A percentile compares a stretch with the other conserved stretches of the same genome.
Evolutionary conservation across 1,139 yeast species (phyloP).

Genomic region (Lodderomyces oxycetoniae): DNA sequence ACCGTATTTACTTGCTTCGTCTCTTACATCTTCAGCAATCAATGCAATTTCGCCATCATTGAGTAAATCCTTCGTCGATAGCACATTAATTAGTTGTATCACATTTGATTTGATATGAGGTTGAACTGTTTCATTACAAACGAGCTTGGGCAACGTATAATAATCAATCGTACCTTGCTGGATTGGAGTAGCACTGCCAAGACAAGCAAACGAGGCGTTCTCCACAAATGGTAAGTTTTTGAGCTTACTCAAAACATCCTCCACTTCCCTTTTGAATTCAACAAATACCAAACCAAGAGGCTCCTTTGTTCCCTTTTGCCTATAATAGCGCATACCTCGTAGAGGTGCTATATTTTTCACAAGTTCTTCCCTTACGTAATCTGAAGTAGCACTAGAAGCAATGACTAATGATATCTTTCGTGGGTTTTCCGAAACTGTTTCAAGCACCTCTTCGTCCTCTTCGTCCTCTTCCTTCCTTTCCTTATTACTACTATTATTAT

Average conservation of each 20-base stretch:
- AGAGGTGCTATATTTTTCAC: slow-evolving; percentile 20
- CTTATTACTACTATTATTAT: too few species aligned
- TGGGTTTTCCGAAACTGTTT: slow-evolving; percentile 32
- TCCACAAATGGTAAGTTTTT: slow-evolving; percentile 17
- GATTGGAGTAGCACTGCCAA: slow-evolving; percentile 28
- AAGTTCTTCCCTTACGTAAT: slow-evolving; percentile 25
- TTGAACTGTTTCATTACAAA: slow-evolving; percentile 30
- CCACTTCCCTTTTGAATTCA: slow-evolving; percentile 21
- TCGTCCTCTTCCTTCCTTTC: background rate
- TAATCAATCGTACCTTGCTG: slow-evolving; percentile 35
- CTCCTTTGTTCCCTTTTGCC: slow-evolving; percentile 36
- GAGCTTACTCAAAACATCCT: slow-evolving; percentile 15
- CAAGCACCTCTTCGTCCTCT: slow-evolving; percentile 18
- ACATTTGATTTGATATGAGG: slow-evolving; percentile 49
- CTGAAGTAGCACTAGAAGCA: slow-evolving; percentile 23
- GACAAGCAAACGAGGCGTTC: slow-evolving; percentile 32
- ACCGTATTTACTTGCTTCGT: slow-evolving; percentile 53
- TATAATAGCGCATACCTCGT: slow-evolving; percentile 27
- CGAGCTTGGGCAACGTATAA: slow-evolving; percentile 29
- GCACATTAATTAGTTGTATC: slow-evolving; percentile 60
- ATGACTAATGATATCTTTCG: slow-evolving; percentile 30
- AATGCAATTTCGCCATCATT: slow-evolving; percentile 48
- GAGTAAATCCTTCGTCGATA: slow-evolving; percentile 59
- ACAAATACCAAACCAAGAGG: slow-evolving; percentile 40
- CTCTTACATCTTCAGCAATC: slow-evolving; percentile 32